Percentiles rank a stretch among this genome's conserved stretches.
Conservation (phyloP, 2,329 filamentous ascomycete species). For the Claviceps purpurea region DNA sequence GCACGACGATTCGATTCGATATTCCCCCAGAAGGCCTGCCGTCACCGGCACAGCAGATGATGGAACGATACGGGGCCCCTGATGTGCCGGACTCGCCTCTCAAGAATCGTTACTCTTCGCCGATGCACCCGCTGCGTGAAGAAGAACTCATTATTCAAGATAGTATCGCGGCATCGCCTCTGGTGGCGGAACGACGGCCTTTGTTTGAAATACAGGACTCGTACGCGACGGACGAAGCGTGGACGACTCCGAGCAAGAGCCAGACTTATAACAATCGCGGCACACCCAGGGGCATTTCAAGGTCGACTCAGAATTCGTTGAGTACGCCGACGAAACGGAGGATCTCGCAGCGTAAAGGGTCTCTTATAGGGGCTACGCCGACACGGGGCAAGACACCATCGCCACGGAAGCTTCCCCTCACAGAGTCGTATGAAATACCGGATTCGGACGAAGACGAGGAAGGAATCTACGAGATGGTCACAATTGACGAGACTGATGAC, state of each 20-base stretch:
- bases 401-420: neutral
- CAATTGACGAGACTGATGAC: neutral
- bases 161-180: constrained; percentile 8
- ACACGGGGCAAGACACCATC: constrained; percentile 7
- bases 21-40: constrained; percentile 27
- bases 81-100: constrained; percentile 23
- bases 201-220: constrained; percentile 32
- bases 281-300: neutral
- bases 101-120: constrained; percentile 19
- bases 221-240: constrained; percentile 25
- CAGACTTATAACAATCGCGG: constrained; percentile 5
- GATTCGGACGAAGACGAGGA: constrained; percentile 27
- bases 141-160: constrained; percentile 8
- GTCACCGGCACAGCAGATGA: constrained; percentile 27
- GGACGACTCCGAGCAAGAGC: constrained; percentile 15
- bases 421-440: constrained; percentile 26
- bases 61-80: constrained; percentile 25
- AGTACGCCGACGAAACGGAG: neutral
- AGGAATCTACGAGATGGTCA: neutral
- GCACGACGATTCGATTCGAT: constrained; percentile 18
- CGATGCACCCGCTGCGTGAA: constrained; percentile 11
- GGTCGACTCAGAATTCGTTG: neutral
- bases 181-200: constrained; percentile 11
- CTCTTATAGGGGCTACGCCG: constrained; percentile 11
- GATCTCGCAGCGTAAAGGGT: neutral